These are phyloP conservation scores for Malus orientalis DNA, from an alignment of 306 rosid species.

Conservation along the genomic window DNA sequence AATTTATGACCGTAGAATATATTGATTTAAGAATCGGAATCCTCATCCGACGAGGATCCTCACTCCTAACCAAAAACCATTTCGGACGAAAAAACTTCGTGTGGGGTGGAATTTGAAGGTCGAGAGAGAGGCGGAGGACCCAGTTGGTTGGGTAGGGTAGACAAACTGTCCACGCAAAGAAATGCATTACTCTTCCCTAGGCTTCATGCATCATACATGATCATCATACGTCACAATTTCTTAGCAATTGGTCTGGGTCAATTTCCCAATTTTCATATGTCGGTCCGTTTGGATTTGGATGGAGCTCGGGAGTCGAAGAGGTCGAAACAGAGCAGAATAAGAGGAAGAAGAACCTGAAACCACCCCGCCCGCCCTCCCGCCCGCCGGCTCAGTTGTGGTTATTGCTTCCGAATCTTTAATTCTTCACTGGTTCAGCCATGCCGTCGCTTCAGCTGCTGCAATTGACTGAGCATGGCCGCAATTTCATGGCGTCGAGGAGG, in stretches of 20 bases:
- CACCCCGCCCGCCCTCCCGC: neutral
- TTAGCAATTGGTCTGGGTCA: neutral
- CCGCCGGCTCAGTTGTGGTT: neutral
- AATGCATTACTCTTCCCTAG: neutral
- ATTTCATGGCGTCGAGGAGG: conserved; percentile 85
- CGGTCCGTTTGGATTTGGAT: neutral
- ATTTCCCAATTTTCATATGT: neutral
- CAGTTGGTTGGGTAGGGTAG: neutral
- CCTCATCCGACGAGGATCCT: too few relatives aligned
- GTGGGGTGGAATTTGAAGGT: too few relatives aligned
- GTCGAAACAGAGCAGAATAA: neutral
- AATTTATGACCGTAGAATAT: too few relatives aligned
- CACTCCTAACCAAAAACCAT: too few relatives aligned
- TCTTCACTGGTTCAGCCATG: conserved; percentile 31
- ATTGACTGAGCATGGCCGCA: conserved; percentile 72
- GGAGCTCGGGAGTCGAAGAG: neutral
- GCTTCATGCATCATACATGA: neutral
- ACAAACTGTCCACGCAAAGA: neutral
- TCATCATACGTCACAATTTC: neutral
- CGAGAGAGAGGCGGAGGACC: neutral
- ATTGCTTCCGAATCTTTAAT: neutral
- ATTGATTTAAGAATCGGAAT: too few relatives aligned
- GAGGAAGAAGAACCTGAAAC: neutral
- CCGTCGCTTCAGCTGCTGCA: conserved; percentile 89
- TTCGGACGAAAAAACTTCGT: too few relatives aligned